Base-by-base conservation (phyloP, 768 basidiomycete species). In the Hericium erinaceus region DNA sequence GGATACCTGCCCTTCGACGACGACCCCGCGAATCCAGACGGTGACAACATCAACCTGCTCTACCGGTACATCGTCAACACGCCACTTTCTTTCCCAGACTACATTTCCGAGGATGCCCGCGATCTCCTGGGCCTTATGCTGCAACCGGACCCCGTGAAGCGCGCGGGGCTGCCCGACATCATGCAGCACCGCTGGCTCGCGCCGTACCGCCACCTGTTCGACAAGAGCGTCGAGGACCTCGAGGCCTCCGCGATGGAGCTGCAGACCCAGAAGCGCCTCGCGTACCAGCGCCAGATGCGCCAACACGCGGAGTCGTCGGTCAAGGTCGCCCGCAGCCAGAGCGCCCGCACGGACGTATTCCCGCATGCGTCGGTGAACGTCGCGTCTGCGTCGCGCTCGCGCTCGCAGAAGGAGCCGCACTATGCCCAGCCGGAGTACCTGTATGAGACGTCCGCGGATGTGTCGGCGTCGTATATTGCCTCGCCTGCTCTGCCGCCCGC, bases 31-130 rank as follows among this genome's bases (percentile, higher is more conserved):
- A 99, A 98, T 69, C 97, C 97, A 4, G 97, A 98, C 57, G 97
- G 97, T 58, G 95, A 99, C 75, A 98, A 99, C 75, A 99, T 98
- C 76, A 98, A 98, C 68, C 81, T 98, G 5, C 75, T 99, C 50
- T 98, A 99, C 83, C 92, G 90, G 69, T 98, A 99, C 74, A 99
- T 99, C 72, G 88, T 98, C 73, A 94, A 87, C 76, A 99, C 97
- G 1, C 89, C 90, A 10, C 84, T 98, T 59, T 89, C 92, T 22
- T 98, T 98, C 77, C 95, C 95, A n/a, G 92, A 95, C 49, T 95
- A 95, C 70, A 84, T 98, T 65, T 90, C 92, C 5, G 68, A 78
- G 9, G 83, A 87, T 57, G 94, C 94, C 37, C 80, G 92, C 52
- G 84, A 93, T 66, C 78, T 98, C 18, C 77, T 98, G 7, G 78